A percentile compares a stretch with the other conserved stretches of the same genome.
phyloP scores from a whole-genome alignment of 495 filamentous ascomycete species.

The Astrothelium macrocarpum region DNA sequence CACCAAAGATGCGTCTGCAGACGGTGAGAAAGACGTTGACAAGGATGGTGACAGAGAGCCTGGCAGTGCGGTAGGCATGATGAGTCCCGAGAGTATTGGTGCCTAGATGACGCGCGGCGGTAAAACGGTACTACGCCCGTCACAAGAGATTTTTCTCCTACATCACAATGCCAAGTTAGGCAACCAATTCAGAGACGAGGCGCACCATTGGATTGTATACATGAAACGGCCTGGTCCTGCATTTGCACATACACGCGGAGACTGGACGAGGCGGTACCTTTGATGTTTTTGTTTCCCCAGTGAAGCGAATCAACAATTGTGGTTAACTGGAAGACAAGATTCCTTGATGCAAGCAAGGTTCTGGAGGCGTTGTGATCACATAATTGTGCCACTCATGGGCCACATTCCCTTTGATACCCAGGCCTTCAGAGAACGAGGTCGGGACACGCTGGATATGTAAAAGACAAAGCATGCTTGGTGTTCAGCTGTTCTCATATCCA shows the following conservation, averaged over 20 bases:
- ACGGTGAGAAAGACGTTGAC: constrained; percentile 21
- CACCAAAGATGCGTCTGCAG: constrained; percentile 18
- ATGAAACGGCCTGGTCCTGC: not conserved
- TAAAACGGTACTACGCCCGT: not conserved
- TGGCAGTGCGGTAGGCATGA: constrained; percentile 29
- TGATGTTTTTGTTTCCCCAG: not conserved
- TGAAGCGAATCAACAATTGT: not conserved
- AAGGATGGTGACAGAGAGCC: constrained; percentile 18
- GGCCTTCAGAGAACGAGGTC: not conserved
- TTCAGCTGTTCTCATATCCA: not conserved
- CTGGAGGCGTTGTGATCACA: not conserved
- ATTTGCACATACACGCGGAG: not conserved
- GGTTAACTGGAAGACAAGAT: not conserved
- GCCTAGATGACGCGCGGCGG: constrained; percentile 4
- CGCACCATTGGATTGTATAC: not conserved
- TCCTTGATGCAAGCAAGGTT: not conserved
- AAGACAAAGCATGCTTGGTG: not conserved
- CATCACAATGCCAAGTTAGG: not conserved
- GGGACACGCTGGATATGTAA: constrained; percentile 3
- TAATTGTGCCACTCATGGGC: not conserved
- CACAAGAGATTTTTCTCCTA: not conserved
- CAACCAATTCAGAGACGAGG: not conserved
- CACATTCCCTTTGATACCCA: constrained; percentile 7
- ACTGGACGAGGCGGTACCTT: not conserved
- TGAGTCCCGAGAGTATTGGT: constrained; percentile 32